Percentiles rank a stretch among this genome's conserved stretches.
phyloP scores from a whole-genome alignment of 208 protist species.

The Leishmania guyanensis region DNA sequence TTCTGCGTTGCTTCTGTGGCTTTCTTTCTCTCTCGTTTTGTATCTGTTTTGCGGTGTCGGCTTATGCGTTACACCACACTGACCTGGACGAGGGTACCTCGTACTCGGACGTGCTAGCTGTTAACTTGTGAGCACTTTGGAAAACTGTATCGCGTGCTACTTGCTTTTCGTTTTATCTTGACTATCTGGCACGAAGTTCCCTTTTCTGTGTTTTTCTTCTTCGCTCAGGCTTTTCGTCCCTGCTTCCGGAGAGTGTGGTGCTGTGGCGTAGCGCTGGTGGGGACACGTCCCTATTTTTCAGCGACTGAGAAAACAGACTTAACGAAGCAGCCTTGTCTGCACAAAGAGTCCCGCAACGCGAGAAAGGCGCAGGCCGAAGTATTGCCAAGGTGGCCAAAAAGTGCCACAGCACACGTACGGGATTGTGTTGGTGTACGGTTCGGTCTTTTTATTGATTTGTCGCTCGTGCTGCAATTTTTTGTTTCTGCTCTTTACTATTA shows the following conservation, averaged over 20 bases:
- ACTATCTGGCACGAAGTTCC: background rate
- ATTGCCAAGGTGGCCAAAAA: background rate
- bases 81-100: background rate
- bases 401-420: background rate
- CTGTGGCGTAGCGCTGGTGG: background rate
- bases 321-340: background rate
- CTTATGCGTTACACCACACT: background rate
- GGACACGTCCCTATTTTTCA: background rate
- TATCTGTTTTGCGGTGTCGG: background rate
- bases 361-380: background rate
- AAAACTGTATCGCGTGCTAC: background rate
- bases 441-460: background rate
- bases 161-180: background rate
- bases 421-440: background rate
- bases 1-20: background rate
- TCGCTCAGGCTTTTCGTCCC: background rate
- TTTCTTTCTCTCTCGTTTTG: constrained; percentile 5
- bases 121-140: background rate
- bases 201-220: background rate
- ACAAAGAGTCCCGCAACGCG: background rate
- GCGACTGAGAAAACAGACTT: background rate
- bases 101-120: background rate
- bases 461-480: background rate
- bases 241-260: background rate
- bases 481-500: background rate